Base-by-base conservation (phyloP, 495 filamentous ascomycete genomes). In the Penicillium flavigenum region DNA sequence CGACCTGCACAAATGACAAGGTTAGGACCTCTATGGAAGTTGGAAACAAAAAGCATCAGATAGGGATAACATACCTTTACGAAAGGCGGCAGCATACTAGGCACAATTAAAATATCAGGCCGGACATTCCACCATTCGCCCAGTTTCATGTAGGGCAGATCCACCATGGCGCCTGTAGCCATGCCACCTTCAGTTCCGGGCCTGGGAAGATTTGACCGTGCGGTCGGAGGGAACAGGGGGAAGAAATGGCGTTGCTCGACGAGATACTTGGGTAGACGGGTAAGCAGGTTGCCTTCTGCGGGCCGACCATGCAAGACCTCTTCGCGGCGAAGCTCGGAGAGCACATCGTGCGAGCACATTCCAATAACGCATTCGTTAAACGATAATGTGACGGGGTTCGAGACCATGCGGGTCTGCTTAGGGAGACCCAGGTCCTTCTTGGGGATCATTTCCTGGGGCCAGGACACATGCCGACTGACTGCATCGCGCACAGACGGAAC, bases 161-260 rank as follows among this genome's bases (percentile, higher is more conserved):
- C 94, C 46, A 98, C 69, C 72, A 81, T 83, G 1, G 88, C 83
- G 0, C 93, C 93, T 1, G 85, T 85, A 2, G 86, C 83, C 11
- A 84, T 53, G 17, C 80, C 72, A 10, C 81, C 83, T 24, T 84
- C 81, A 9, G 61, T 75, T 8, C 74, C 81, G 27, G 76, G 80
- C 68, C 85, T 88, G 4, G 88, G 87, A 56, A 93, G 68, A 49
- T 75, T 79, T 53, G 80, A 77, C 43, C 91, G 80, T 39, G 84
- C 83, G 24, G 81, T 77, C 0, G 92, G 86, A 29, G 94, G 94
- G 61, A 89, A 97, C 12, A 98, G 67, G 12, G 94, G 94, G 65
- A 89, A 91, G 70, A 89, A 96, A 72, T 93, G 90, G 3, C 91
- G 79, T 72, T 98, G 94, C 67, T 92, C 86, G 54, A 98, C 81